These are phyloP conservation scores for Globisporangium heterothallicum DNA, from an alignment of 352 stramenopile genomes.

Conservation along the genomic window DNA sequence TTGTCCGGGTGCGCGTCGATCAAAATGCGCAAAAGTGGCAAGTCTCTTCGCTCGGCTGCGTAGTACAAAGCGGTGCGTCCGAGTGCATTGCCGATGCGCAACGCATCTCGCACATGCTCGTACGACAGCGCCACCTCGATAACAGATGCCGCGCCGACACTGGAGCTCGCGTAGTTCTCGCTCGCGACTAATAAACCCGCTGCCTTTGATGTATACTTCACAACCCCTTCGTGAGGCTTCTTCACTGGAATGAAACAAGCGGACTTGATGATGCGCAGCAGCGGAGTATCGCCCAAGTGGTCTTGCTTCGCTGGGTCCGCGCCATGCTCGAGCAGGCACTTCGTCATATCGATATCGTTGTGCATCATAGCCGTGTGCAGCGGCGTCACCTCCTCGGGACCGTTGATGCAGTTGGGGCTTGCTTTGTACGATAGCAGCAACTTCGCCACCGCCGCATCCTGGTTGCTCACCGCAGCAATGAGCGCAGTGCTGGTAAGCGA, in stretches of 20 bases:
- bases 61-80: constrained; percentile 61
- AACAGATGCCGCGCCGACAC: background rate
- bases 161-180: too few species aligned
- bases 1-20: constrained; percentile 31
- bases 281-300: constrained; percentile 23
- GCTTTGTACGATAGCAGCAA: constrained; percentile 1
- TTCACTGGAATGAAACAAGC: constrained; percentile 36
- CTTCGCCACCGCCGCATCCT: background rate
- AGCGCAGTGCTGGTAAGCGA: constrained; percentile 4
- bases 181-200: constrained; percentile 9
- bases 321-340: constrained; percentile 31
- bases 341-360: constrained; percentile 32
- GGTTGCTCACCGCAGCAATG: background rate
- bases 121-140: constrained; percentile 50
- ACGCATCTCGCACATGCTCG: constrained; percentile 32
- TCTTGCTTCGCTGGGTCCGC: constrained; percentile 39
- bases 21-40: constrained; percentile 46
- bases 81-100: constrained; percentile 33
- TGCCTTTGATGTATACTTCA: constrained; percentile 28
- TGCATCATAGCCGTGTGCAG: constrained; percentile 39
- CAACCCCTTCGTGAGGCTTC: constrained; percentile 45
- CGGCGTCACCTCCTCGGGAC: constrained; percentile 21
- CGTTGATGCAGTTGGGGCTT: constrained; percentile 1
- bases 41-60: constrained; percentile 56
- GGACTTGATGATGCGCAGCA: constrained; percentile 38